phyloP scores from a whole-genome alignment of 768 basidiomycete species.

The Termitomyces sp. region DNA sequence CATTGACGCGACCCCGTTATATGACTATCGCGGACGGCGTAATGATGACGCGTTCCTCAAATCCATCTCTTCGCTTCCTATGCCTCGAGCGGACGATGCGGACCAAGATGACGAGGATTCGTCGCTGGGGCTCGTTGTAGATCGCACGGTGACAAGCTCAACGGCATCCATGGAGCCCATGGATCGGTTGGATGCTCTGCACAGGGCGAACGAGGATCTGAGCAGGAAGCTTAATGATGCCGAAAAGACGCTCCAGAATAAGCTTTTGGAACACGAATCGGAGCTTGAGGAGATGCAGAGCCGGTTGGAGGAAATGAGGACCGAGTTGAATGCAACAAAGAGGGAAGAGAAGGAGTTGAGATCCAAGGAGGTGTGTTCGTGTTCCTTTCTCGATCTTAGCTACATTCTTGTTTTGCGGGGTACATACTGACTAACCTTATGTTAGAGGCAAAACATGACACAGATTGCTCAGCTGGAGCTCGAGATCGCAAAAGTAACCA shows the following conservation, averaged over 20 bases:
- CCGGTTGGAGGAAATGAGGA: conserved; percentile 69
- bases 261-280: conserved; percentile 71
- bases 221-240: conserved; percentile 68
- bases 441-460: conserved; percentile 54
- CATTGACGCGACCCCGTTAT: conserved; percentile 22
- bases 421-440: background rate
- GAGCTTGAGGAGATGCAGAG: conserved; percentile 78
- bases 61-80: conserved; percentile 47
- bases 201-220: conserved; percentile 71
- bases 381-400: background rate
- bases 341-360: conserved; percentile 92
- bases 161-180: conserved; percentile 64
- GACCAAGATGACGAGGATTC: conserved; percentile 54
- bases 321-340: conserved; percentile 74
- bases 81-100: conserved; percentile 45
- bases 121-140: conserved; percentile 52
- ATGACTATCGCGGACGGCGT: conserved; percentile 15
- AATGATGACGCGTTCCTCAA: conserved; percentile 28
- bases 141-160: conserved; percentile 53
- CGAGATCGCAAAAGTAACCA: conserved; percentile 73
- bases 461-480: conserved; percentile 71
- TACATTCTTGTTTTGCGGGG: background rate
- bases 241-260: conserved; percentile 60
- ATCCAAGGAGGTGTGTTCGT: conserved; percentile 65
- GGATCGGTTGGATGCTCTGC: conserved; percentile 70